Evolutionary conservation across 768 basidiomycete species (phyloP).

Genomic region (Pleurotus sapidus): DNA sequence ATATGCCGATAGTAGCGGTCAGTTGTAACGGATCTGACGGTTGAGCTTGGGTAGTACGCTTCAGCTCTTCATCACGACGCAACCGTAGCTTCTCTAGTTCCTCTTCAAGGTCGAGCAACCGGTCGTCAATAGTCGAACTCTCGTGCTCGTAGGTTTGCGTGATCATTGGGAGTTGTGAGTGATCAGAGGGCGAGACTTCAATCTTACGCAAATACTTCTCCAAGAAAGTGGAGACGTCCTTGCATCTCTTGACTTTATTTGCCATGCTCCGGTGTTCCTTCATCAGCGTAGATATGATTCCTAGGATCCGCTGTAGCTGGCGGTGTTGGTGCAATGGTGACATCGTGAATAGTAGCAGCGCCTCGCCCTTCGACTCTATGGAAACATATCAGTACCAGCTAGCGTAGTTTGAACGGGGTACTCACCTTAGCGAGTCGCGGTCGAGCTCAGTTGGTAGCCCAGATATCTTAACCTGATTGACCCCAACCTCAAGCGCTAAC

Average conservation of each 20-base stretch:
- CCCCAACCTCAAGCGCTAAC: slow-evolving; percentile 33
- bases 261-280: slow-evolving; percentile 23
- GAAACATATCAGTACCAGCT: neutral
- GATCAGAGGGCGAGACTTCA: slow-evolving; percentile 27
- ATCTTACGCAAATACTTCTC: slow-evolving; percentile 33
- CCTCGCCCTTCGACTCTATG: slow-evolving; percentile 42
- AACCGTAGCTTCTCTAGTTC: slow-evolving; percentile 20
- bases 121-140: slow-evolving; percentile 31
- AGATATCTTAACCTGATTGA: slow-evolving; percentile 36
- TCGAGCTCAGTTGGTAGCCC: slow-evolving; percentile 36
- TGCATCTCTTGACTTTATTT: slow-evolving; percentile 20
- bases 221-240: slow-evolving; percentile 24
- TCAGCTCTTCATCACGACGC: slow-evolving; percentile 21
- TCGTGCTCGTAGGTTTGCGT: slow-evolving; percentile 29
- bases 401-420: neutral
- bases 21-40: slow-evolving; percentile 15
- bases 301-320: slow-evolving; percentile 19
- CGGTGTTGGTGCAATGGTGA: slow-evolving; percentile 23
- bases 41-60: slow-evolving; percentile 9
- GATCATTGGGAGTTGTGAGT: slow-evolving; percentile 22
- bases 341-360: slow-evolving; percentile 44
- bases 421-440: slow-evolving; percentile 37
- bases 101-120: slow-evolving; percentile 23
- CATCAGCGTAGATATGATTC: slow-evolving; percentile 19
- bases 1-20: slow-evolving; percentile 31